Evolutionary conservation across 2,329 filamentous ascomycete species (phyloP), one percentile per base, ranked within the genome.

Genomic region (Fusarium armeniacum): DNA sequence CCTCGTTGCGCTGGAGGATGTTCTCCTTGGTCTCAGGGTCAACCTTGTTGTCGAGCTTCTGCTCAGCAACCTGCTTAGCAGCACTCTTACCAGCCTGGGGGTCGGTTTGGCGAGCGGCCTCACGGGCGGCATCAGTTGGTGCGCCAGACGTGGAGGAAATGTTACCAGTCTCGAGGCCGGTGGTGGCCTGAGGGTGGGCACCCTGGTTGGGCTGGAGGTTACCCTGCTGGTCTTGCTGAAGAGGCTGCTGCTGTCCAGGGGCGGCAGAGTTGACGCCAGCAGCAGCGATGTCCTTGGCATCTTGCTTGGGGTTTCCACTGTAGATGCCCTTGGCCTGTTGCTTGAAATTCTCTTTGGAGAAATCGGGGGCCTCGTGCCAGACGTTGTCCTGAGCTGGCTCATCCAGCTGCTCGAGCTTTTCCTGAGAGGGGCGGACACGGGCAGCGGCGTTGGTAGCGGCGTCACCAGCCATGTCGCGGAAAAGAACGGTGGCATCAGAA

Each of bases 391-490:
- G 89, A 3, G 96, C 96, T 3, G 96, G 89, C n/a, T 84, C 78
- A 72, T 98, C 95, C 35, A 98, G 89, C 75, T 94, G 90, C 11
- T 83, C 78, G 22, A 98, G 86, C 65, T 91, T 84, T 1, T 97
- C 92, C 60, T 97, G 88, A 2, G 87, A 89, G 4, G 96, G 96
- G 54, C 91, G 91, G 52, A 98, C 86, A 73, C 84, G 88, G 74
- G 84, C 84, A 59, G 94, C 93, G 9, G 91, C 91, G 76, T 92
- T 95, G 68, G 87, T 86, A 13, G 96, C 94, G 28, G 92, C 93
- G 81, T 99, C 96, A 54, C 94, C 93, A 62, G 92, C 93, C 77
- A 99, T 96, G 76, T 98, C 95, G 36, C 94, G 93, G 41, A 97
- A 79, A 12, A 99, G 86, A 36, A 95, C 84, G 28, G 88, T 88